Percentiles rank a stretch among this genome's conserved stretches.
Conservation (phyloP, 2,329 filamentous ascomycete genomes). For the Chrysoporthe puriensis region DNA sequence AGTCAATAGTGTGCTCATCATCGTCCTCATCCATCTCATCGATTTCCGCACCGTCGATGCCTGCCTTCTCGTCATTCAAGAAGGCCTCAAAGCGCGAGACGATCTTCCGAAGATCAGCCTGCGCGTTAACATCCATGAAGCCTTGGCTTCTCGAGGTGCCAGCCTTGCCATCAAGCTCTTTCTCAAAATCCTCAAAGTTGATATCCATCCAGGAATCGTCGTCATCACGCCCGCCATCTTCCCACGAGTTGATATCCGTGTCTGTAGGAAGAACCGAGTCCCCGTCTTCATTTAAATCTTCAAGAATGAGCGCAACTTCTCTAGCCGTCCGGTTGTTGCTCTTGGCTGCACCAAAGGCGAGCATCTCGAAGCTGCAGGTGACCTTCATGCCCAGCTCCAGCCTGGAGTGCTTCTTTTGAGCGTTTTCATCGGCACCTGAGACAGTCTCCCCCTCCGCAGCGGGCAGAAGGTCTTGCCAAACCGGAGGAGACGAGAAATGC, state of each 20-base stretch:
- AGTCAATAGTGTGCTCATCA: constrained; percentile 45
- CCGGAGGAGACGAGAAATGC: constrained; percentile 69
- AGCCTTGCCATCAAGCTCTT: constrained; percentile 65
- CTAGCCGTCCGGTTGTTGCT: constrained; percentile 70
- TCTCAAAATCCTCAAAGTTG: constrained; percentile 85
- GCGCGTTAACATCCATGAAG: constrained; percentile 67
- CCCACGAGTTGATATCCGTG: constrained; percentile 74
- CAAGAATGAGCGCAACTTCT: constrained; percentile 76
- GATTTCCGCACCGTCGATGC: constrained; percentile 75
- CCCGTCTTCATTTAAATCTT: constrained; percentile 75
- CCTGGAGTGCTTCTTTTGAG: constrained; percentile 41
- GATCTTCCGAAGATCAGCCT: constrained; percentile 84
- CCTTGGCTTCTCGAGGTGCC: constrained; percentile 44
- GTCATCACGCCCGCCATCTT: constrained; percentile 65
- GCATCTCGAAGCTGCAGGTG: constrained; percentile 87
- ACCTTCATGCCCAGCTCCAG: constrained; percentile 85
- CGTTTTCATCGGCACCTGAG: constrained; percentile 27
- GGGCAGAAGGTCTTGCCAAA: constrained; percentile 48
- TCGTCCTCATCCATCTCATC: constrained; percentile 72
- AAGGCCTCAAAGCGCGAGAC: constrained; percentile 94
- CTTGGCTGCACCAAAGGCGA: constrained; percentile 69
- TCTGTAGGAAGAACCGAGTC: constrained; percentile 69
- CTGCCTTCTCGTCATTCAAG: constrained; percentile 82
- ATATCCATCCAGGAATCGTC: constrained; percentile 93
- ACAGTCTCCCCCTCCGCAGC: constrained; percentile 28